A percentile compares a stretch with the other conserved stretches of the same genome.
These are phyloP conservation scores for Linderniella brevidens DNA, from an alignment of 257 asterid genomes.

Conservation along the genomic window DNA sequence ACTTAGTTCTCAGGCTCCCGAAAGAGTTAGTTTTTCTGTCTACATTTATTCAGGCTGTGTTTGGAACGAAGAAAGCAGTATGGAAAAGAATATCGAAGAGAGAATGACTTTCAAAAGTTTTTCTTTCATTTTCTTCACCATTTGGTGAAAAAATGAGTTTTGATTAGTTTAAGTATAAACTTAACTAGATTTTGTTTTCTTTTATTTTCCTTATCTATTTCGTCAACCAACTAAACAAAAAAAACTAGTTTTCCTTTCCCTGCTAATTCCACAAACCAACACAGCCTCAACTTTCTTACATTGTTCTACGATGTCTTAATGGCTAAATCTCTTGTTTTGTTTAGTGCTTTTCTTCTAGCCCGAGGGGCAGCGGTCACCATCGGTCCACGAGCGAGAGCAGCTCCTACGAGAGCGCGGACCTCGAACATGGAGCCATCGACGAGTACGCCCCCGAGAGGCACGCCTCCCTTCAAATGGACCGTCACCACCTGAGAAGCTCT, in stretches of 20 bases:
- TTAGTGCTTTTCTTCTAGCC: constrained; percentile 71
- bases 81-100: no score
- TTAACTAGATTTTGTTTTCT: no score
- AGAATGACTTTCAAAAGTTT: no score
- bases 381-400: constrained; percentile 97
- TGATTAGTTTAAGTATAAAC: no score
- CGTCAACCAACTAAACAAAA: no score
- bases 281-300: no score
- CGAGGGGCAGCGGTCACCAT: constrained; percentile 88
- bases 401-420: constrained; percentile 83
- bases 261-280: no score
- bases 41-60: not conserved
- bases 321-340: constrained; percentile 6
- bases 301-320: constrained; percentile 1
- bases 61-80: no score
- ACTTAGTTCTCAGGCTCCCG: constrained; percentile 94
- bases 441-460: constrained; percentile 69
- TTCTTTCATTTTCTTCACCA: no score
- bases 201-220: no score
- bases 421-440: constrained; percentile 74
- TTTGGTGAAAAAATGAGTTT: no score
- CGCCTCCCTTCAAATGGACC: constrained; percentile 45
- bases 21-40: constrained; percentile 37
- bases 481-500: constrained; percentile 48
- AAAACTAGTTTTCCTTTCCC: no score